Percentiles rank a stretch among this genome's conserved stretches.
These are phyloP conservation scores for Escallonia herrerae DNA, from an alignment of 129 eudicot genomes.

Conservation along the genomic window DNA sequence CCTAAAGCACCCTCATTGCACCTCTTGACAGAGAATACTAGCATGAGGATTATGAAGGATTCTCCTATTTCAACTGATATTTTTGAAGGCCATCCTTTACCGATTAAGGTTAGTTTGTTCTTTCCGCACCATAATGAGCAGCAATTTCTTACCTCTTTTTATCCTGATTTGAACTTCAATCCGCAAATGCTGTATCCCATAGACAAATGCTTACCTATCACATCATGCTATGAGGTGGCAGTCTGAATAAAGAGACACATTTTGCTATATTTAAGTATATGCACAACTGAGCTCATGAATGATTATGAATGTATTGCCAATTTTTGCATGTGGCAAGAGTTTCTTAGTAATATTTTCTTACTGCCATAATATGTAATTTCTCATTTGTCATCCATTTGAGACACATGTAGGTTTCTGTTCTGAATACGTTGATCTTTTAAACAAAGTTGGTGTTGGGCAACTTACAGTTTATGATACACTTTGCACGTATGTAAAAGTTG, in stretches of 20 bases:
- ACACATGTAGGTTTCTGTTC: not conserved
- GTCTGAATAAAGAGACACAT: not conserved
- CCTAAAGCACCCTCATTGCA: conserved; percentile 21
- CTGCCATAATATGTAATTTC: not conserved
- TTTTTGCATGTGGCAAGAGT: not conserved
- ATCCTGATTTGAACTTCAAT: not conserved
- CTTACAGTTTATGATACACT: not conserved
- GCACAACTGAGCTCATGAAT: not conserved
- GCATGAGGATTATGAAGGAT: conserved; percentile 16
- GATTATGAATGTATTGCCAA: not conserved
- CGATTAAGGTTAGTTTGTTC: conserved; percentile 42
- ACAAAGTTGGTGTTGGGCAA: not conserved
- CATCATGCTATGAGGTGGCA: not conserved
- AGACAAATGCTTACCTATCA: not conserved
- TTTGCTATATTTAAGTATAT: not conserved
- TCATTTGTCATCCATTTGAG: not conserved
- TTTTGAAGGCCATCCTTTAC: conserved; percentile 34
- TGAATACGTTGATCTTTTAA: not conserved
- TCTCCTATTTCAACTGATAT: conserved; percentile 19
- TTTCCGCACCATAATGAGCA: not conserved
- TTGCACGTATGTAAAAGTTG: too few species aligned
- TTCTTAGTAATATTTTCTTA: not conserved
- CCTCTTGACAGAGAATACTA: conserved; percentile 19
- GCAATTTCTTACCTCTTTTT: not conserved
- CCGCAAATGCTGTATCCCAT: not conserved